phyloP scores from a whole-genome alignment of 257 asterid species.

The Primulina tabacum region DNA sequence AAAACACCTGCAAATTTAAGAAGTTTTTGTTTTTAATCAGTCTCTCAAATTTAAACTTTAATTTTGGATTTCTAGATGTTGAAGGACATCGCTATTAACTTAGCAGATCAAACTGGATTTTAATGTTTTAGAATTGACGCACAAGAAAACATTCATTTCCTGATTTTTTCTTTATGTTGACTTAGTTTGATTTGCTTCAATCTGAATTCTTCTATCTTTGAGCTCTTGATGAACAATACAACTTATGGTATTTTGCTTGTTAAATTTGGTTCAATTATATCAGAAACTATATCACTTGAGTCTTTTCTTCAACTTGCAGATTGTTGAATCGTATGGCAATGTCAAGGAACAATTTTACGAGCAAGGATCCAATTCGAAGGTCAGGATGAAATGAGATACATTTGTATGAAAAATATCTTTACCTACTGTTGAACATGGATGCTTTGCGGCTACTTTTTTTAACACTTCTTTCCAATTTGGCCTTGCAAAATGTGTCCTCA shows the following conservation, averaged over 20 bases:
- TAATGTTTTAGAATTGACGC: neutral
- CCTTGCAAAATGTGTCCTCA: conserved; percentile 61
- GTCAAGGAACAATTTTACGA: neutral
- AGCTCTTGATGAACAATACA: neutral
- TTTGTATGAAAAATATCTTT: conserved; percentile 23
- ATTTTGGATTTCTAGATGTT: neutral
- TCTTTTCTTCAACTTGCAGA: neutral
- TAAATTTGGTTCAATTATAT: neutral
- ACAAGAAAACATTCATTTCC: neutral
- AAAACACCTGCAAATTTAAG: conserved; percentile 49
- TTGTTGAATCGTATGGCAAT: neutral
- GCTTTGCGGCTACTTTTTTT: conserved; percentile 67
- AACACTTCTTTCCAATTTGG: conserved; percentile 78
- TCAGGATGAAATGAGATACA: neutral
- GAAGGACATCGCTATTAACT: neutral
- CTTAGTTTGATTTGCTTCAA: neutral
- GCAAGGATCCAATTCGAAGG: neutral
- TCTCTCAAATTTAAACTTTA: neutral
- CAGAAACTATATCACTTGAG: neutral
- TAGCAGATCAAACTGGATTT: neutral
- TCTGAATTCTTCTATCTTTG: neutral
- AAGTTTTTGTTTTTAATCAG: neutral
- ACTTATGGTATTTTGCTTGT: neutral
- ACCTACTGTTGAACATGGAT: conserved; percentile 87
- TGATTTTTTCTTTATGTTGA: neutral